These are phyloP conservation scores for Lophiostoma macrostomum DNA, from an alignment of 495 filamentous ascomycete genomes.

Conservation along the genomic window DNA sequence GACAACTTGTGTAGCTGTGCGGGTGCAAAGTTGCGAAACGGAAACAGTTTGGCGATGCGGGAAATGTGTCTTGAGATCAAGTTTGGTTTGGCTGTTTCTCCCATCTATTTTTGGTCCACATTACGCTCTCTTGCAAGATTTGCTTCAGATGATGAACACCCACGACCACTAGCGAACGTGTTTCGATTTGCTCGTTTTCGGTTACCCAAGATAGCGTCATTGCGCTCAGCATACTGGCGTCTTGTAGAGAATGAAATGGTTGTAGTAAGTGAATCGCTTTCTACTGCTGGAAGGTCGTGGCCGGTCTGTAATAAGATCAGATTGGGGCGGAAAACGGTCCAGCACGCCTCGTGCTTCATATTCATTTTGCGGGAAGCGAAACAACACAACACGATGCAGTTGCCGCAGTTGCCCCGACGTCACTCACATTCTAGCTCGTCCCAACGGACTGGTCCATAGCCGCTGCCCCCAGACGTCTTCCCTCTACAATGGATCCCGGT, in stretches of 20 bases:
- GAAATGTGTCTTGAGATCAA: conserved; percentile 3
- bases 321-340: too few species aligned
- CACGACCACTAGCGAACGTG: too few species aligned
- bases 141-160: conserved; percentile 19
- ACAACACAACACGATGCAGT: too few species aligned
- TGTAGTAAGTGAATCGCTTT: neutral
- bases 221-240: neutral
- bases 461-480: neutral
- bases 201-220: conserved; percentile 1
- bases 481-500: neutral
- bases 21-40: conserved; percentile 21
- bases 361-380: conserved; percentile 14
- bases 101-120: too few species aligned
- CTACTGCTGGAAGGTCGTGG: conserved; percentile 13
- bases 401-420: neutral
- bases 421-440: neutral
- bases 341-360: too few species aligned
- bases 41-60: conserved; percentile 28
- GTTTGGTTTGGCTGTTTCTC: conserved; percentile 18
- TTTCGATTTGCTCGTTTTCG: conserved; percentile 5
- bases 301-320: too few species aligned
- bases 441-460: neutral
- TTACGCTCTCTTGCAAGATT: conserved; percentile 8
- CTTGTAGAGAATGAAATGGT: neutral
- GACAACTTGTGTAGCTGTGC: neutral